Base-by-base conservation (phyloP, 345 rosid species). In the Rhizophora mangle region DNA sequence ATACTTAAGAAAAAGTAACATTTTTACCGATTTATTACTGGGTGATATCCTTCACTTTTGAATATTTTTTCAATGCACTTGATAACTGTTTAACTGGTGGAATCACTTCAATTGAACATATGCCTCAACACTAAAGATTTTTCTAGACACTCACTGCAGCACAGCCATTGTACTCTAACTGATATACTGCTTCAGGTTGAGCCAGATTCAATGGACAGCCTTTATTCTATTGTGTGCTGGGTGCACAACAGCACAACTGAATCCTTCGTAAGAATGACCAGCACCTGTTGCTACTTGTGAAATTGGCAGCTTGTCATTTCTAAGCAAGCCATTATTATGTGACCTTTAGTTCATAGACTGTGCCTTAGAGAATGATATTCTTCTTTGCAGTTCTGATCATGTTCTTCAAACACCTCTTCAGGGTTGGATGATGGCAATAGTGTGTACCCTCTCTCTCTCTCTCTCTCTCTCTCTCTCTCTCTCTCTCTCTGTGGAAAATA, bases 371-470 rank as follows among this genome's bases (percentile, higher is more conserved):
- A 24, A 46, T 54, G 46, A 53, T 22, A 5, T 70, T 56, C 34
- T 4, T 62, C 76, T 80, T 80, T 80, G 82, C 83, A 92, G 99
- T 68, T 95, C 99, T 37, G 99, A 95, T 84, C 96, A 63, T 68
- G 97, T 89, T 78, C 90, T 95, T 72, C 96, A 95, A 68, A 89
- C 99, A 60, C 85, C 99, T 67, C 74, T 86, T 68, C 89, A 83
- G 43, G 97, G 99, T 70, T 95, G 96, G 99, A 81, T 86, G 37
- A 95, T 95, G 97, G 99, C 97, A 65, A 87, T 95, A 84, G 99
- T 95, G 77, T 88, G 96, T 79, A 64, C 36, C 39, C 64, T 51
- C 55, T 36, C 8, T 51, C 27, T 59, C 46, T 10, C 15, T 10
- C 46, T 1, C 3, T 0, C 11, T 2, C 46, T 8, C 24, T 24